Evolutionary conservation across 1,139 yeast species (phyloP), one percentile per base, ranked within the genome.

Genomic region (Scheffersomyces segobiensis): DNA sequence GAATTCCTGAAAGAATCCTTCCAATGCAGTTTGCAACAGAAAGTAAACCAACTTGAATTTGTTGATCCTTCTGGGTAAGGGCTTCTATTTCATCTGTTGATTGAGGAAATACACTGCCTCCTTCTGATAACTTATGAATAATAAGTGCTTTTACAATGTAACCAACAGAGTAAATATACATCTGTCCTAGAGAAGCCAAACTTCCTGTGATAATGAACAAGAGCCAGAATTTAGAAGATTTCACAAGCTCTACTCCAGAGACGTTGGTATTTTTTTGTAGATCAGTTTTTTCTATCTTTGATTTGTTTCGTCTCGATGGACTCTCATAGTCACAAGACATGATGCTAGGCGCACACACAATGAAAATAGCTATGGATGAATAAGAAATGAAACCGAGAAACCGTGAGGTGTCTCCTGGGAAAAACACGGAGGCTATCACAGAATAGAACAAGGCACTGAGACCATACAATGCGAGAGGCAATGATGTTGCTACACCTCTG

Each of bases 121-220:
- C 63, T n/a, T 57, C 62, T 32, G 24, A 6, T 19, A 64, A 63
- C 17, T 58, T 55, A 7, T 70, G 67, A 20, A 75, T 76, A 20
- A 80, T 70, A 46, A 85, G 73, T 0, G 89, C 86, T 62, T 80
- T 82, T 12, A 83, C 86, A 72, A 86, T 84, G 65, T 83, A 84
- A 0, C 89, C 89, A 20, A 84, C 85, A 0, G 87, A 84, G 64
- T 85, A 86, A 24, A 86, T 86, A 67, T 84, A 86, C 86, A 85
- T 82, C 66, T 85, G 89, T 10, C 89, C 88, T 63, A 85, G 62
- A 0, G 87, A 82, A 0, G 88, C 87, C 55, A 84, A 69, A 2
- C 82, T 60, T 0, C 88, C 87, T 1, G 86, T 73, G 7, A 80
- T 69, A 1, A 75, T 50, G 52, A 83, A 79, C 4, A 85, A 62